Base-by-base conservation (phyloP, 2,329 filamentous ascomycete genomes). In the Cadophora luteo-olivacea region DNA sequence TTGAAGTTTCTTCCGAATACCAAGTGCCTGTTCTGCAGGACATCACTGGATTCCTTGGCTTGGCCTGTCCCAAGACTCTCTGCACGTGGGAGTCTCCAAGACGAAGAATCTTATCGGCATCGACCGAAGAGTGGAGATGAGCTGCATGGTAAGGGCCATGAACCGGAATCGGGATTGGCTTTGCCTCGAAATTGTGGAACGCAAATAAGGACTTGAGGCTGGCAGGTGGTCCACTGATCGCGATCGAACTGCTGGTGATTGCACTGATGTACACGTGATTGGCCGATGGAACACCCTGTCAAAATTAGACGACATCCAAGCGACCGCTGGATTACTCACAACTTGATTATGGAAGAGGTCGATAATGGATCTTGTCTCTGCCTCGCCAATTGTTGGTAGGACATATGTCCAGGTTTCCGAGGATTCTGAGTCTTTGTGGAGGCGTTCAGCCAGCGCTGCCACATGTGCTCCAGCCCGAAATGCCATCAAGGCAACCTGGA, bases 321-420 rank as follows among this genome's bases (percentile, higher is more conserved):
- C 33, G 22, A 71, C 71, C 58, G 33, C 3, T 22, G 25, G 24
- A 29, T 2, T 64, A 72, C 81, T 77, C 73, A 86, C 85, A 73
- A 86, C 83, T 57, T 83, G 78, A 68, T 81, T 77, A 78, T 91
- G 85, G 79, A 91, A 92, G n/a, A 83, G 81, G 54, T 79, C 80
- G 11, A 91, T 81, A 16, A 83, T 81, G 52, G 79, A 79, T 73
- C 81, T 83, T 4, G 85, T 85, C 24, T 84, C 81, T 45, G 82
- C 77, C 71, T 88, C 85, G 54, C 81, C 83, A 54, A 85, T 80
- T 55, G 83, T 85, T n/a, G 88, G 82, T 64, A 91, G 83, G 70
- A 91, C 86, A 67, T 86, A 88, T 8, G 89, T 90, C 90, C 90
- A 92, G 75, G 86, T 86, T 71, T 88, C 84, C 19, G 86, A 86